A percentile compares a stretch with the other conserved stretches of the same genome.
Evolutionary conservation across 2,329 filamentous ascomycete genomes (phyloP).

Genomic region (Fonsecaea pugnacius): DNA sequence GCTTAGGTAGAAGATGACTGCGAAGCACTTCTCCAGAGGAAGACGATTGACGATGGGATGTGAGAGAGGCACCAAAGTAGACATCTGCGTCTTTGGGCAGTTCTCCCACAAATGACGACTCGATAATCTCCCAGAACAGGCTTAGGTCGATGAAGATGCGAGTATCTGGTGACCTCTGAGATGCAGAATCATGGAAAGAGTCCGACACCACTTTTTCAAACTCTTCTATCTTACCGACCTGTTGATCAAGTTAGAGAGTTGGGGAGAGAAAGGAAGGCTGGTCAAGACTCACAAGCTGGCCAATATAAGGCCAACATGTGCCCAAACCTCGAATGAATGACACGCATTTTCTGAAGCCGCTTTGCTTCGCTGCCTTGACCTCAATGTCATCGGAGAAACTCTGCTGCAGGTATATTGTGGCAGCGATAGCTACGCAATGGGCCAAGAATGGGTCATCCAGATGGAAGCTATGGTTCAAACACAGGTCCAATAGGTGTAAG

Average conservation of each 20-base stretch:
- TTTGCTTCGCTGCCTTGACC: slow-evolving; percentile 49
- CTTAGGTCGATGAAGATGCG: slow-evolving; percentile 51
- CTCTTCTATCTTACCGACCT: slow-evolving; percentile 51
- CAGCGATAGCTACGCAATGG: slow-evolving; percentile 58
- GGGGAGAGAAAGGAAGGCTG: background rate
- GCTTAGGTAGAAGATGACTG: slow-evolving; percentile 50
- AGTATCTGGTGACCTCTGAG: slow-evolving; percentile 38
- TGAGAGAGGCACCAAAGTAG: slow-evolving; percentile 51
- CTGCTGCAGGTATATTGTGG: slow-evolving; percentile 60
- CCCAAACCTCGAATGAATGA: slow-evolving; percentile 50
- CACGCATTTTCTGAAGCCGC: slow-evolving; percentile 52
- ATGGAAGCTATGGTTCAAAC: slow-evolving; percentile 52
- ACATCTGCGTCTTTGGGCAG: slow-evolving; percentile 41
- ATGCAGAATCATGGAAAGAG: slow-evolving; percentile 47
- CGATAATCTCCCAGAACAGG: slow-evolving; percentile 56
- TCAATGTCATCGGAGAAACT: slow-evolving; percentile 53
- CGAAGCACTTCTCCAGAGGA: slow-evolving; percentile 48
- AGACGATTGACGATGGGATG: slow-evolving; percentile 37
- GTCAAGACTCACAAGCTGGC: slow-evolving; percentile 46
- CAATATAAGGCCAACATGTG: slow-evolving; percentile 53
- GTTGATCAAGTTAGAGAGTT: background rate
- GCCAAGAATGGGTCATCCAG: slow-evolving; percentile 55
- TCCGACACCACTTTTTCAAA: slow-evolving; percentile 52
- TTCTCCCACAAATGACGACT: slow-evolving; percentile 52
- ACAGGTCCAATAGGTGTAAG: slow-evolving; percentile 56